These are phyloP conservation scores for Candida sphagnicola DNA, from an alignment of 805 yeast species.

Conservation along the genomic window DNA sequence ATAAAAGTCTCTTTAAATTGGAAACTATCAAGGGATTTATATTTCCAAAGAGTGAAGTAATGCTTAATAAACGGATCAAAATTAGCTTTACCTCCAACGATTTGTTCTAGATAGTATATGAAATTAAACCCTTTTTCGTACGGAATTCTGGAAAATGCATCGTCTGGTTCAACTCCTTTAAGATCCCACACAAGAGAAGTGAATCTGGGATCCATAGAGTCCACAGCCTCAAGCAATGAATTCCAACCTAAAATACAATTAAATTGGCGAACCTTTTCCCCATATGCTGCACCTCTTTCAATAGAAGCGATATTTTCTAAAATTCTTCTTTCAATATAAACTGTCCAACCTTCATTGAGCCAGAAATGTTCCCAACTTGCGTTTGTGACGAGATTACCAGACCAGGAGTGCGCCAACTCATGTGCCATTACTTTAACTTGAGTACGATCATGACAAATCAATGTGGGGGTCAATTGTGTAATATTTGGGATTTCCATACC, in stretches of 20 bases:
- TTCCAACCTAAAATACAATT: slow-evolving; percentile 29
- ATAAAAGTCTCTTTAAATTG: slow-evolving; percentile 23
- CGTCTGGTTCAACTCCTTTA: slow-evolving; percentile 23
- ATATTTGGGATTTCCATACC: slow-evolving; percentile 38
- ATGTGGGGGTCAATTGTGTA: slow-evolving; percentile 32
- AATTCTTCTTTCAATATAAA: slow-evolving; percentile 31
- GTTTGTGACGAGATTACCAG: slow-evolving; percentile 35
- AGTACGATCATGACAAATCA: slow-evolving; percentile 30
- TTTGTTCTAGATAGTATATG: slow-evolving; percentile 22
- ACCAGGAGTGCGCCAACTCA: slow-evolving; percentile 37
- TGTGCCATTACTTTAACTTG: slow-evolving; percentile 34
- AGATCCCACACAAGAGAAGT: slow-evolving; percentile 22
- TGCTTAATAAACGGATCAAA: slow-evolving; percentile 27
- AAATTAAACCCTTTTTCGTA: slow-evolving; percentile 35
- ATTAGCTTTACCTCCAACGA: slow-evolving; percentile 18
- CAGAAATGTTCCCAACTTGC: slow-evolving; percentile 36
- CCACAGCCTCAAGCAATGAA: slow-evolving; percentile 21
- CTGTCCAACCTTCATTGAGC: slow-evolving; percentile 38
- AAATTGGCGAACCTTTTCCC: slow-evolving; percentile 30
- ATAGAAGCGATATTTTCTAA: slow-evolving; percentile 25
- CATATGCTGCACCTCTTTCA: slow-evolving; percentile 17
- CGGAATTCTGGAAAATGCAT: slow-evolving; percentile 29
- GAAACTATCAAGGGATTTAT: slow-evolving; percentile 22
- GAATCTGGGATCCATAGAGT: slow-evolving; percentile 16
- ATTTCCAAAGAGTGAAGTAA: slow-evolving; percentile 25